These are phyloP conservation scores for Penicillium sp. DNA, from an alignment of 2,329 filamentous ascomycete species.

Conservation along the genomic window DNA sequence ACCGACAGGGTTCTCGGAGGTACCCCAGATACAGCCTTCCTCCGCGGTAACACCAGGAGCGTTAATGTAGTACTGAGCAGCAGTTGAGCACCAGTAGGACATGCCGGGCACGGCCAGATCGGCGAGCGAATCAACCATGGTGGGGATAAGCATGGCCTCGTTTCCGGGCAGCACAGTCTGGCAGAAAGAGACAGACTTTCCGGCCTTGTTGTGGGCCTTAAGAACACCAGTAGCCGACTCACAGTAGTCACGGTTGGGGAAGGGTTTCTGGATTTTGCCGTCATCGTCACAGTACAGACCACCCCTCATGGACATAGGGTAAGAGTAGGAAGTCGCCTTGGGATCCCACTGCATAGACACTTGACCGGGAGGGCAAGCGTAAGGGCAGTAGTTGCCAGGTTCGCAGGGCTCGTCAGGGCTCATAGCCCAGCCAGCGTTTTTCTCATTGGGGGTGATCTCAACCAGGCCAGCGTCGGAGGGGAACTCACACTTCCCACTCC, in stretches of 20 bases:
- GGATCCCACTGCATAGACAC: slow-evolving; percentile 79
- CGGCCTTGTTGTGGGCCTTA: slow-evolving; percentile 65
- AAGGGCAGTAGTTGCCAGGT: slow-evolving; percentile 69
- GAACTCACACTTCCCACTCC: slow-evolving; percentile 61
- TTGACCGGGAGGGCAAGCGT: slow-evolving; percentile 72
- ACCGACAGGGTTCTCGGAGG: slow-evolving; percentile 60
- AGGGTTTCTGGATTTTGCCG: slow-evolving; percentile 68
- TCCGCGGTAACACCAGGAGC: slow-evolving; percentile 62
- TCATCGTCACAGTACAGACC: slow-evolving; percentile 69
- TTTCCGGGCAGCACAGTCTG: slow-evolving; percentile 77
- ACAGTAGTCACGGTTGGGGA: slow-evolving; percentile 67
- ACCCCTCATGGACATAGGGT: slow-evolving; percentile 72
- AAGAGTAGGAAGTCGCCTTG: slow-evolving; percentile 63
- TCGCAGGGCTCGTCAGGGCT: slow-evolving; percentile 70
- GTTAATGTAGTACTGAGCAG: slow-evolving; percentile 80
- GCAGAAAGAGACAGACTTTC: slow-evolving; percentile 66
- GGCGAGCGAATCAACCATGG: slow-evolving; percentile 58
- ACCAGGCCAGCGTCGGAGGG: slow-evolving; percentile 67
- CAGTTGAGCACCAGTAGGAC: slow-evolving; percentile 69
- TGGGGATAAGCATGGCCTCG: slow-evolving; percentile 80
- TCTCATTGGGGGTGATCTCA: slow-evolving; percentile 60
- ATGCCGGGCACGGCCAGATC: slow-evolving; percentile 68
- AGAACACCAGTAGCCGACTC: slow-evolving; percentile 66
- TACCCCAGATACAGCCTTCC: slow-evolving; percentile 72
- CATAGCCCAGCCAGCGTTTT: slow-evolving; percentile 78